phyloP scores from a whole-genome alignment of 768 basidiomycete species.

The Rhodotorula sphaerocarpa region DNA sequence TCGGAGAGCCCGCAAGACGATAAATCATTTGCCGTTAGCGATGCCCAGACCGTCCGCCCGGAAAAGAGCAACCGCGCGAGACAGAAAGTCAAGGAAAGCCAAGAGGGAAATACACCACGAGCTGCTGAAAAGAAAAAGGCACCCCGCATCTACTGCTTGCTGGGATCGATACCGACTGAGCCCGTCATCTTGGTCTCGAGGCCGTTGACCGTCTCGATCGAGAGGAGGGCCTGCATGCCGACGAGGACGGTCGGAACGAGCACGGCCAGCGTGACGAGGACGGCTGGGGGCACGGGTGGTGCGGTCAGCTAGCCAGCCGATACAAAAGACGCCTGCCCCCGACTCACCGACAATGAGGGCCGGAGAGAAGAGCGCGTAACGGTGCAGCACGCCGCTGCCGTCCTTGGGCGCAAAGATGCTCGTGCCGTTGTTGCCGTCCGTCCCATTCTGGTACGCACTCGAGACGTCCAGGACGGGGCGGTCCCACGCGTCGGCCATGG shows the following conservation, averaged over 20 bases:
- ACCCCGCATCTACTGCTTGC: conserved; percentile 5
- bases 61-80: too few species aligned
- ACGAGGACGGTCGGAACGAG: conserved; percentile 33
- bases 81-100: background rate
- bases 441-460: background rate
- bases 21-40: too few species aligned
- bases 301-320: background rate
- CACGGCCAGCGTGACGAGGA: conserved; percentile 33
- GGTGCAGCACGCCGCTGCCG: conserved; percentile 16
- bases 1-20: too few species aligned
- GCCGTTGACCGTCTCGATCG: conserved; percentile 32
- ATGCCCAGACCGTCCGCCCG: too few species aligned
- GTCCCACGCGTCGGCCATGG: conserved; percentile 5
- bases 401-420: conserved; percentile 27
- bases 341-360: conserved; percentile 26
- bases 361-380: conserved; percentile 33
- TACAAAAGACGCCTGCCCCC: too few species aligned
- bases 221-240: conserved; percentile 20
- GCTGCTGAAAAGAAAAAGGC: background rate
- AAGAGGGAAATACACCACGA: too few species aligned
- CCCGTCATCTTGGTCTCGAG: conserved; percentile 38
- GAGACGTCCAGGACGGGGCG: conserved; percentile 1
- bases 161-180: conserved; percentile 24
- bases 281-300: background rate
- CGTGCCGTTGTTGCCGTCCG: conserved; percentile 15